Percentiles rank a stretch among this genome's conserved stretches.
phyloP scores from a whole-genome alignment of 2,329 filamentous ascomycete species.

The Stagonosporopsis vannaccii region DNA sequence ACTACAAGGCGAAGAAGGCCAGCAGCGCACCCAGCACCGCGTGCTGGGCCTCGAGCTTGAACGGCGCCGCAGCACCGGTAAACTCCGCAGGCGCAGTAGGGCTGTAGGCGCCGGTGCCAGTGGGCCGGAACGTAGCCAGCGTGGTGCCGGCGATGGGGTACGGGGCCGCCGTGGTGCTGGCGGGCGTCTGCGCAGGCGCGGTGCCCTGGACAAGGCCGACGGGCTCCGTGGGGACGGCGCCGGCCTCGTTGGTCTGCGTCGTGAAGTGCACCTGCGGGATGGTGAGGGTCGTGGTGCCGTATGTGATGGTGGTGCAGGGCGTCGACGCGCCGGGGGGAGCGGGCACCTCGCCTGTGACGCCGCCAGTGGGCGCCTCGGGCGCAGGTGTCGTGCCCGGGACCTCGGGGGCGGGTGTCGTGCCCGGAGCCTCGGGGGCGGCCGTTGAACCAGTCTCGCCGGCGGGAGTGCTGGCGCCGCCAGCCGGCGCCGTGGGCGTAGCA shows the following conservation, averaged over 20 bases:
- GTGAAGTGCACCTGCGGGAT: conserved; percentile 57
- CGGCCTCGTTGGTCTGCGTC: conserved; percentile 44
- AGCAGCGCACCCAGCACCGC: conserved; percentile 40
- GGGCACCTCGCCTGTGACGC: conserved; percentile 13
- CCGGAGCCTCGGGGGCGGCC: conserved; percentile 14
- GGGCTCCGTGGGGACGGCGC: conserved; percentile 37
- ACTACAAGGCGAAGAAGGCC: conserved; percentile 45
- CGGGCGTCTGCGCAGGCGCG: conserved; percentile 41
- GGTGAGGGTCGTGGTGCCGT: conserved; percentile 53
- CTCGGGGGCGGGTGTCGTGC: conserved; percentile 11
- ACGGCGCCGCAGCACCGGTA: conserved; percentile 43
- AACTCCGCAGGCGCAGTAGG: conserved; percentile 38
- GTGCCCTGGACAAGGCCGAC: conserved; percentile 48
- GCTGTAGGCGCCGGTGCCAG: conserved; percentile 34
- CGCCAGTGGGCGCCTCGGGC: conserved; percentile 26
- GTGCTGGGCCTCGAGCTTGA: conserved; percentile 31
- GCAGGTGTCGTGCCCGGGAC: conserved; percentile 18
- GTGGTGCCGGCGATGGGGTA: conserved; percentile 40
- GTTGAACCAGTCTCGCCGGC: conserved; percentile 10
- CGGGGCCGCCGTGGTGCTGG: conserved; percentile 29
- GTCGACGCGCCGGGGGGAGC: background rate
- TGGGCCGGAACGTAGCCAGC: conserved; percentile 24
- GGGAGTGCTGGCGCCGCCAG: conserved; percentile 25
- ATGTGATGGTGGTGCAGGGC: conserved; percentile 52
- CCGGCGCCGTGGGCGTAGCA: conserved; percentile 19